A percentile compares a stretch with the other conserved stretches of the same genome.
phyloP scores from a whole-genome alignment of 2,329 filamentous ascomycete genomes.

The Coniochaeta sp. region DNA sequence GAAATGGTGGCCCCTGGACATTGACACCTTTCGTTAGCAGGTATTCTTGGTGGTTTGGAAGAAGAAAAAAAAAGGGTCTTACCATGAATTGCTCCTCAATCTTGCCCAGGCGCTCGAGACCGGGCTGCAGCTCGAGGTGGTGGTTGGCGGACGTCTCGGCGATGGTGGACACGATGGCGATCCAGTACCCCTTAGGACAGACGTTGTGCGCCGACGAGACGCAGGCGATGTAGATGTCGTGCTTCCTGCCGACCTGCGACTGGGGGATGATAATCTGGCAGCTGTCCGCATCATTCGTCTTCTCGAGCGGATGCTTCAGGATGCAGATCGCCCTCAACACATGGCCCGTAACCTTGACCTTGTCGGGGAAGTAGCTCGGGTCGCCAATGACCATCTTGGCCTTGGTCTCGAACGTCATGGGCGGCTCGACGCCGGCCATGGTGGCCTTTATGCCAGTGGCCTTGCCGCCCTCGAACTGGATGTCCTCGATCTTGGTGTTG shows the following conservation, averaged over 20 bases:
- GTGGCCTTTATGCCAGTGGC: slow-evolving; percentile 95
- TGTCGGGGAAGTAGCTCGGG: slow-evolving; percentile 91
- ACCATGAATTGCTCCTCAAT: slow-evolving; percentile 98
- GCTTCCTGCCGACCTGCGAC: slow-evolving; percentile 92
- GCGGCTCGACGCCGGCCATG: slow-evolving; percentile 76
- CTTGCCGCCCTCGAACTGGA: slow-evolving; percentile 77
- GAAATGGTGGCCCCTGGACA: slow-evolving; percentile 69
- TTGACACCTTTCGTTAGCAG: neutral
- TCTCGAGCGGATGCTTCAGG: slow-evolving; percentile 86
- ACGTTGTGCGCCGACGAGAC: slow-evolving; percentile 96
- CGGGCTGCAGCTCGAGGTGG: slow-evolving; percentile 88
- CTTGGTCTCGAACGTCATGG: slow-evolving; percentile 95
- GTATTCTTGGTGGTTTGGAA: neutral
- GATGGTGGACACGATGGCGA: slow-evolving; percentile 96
- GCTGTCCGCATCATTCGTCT: slow-evolving; percentile 83
- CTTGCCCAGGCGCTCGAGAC: slow-evolving; percentile 82
- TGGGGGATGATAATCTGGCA: slow-evolving; percentile 96
- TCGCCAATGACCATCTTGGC: slow-evolving; percentile 94
- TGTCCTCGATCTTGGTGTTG: slow-evolving; percentile 88
- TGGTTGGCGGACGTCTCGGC: slow-evolving; percentile 88
- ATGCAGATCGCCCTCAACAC: slow-evolving; percentile 96
- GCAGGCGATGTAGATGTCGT: slow-evolving; percentile 95
- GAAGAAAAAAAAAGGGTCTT: slow-evolving; percentile 15
- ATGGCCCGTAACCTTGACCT: slow-evolving; percentile 81
- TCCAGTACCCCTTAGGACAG: slow-evolving; percentile 98